Base-by-base conservation (phyloP, 2,329 filamentous ascomycete genomes). In the Clonostachys sp. region DNA sequence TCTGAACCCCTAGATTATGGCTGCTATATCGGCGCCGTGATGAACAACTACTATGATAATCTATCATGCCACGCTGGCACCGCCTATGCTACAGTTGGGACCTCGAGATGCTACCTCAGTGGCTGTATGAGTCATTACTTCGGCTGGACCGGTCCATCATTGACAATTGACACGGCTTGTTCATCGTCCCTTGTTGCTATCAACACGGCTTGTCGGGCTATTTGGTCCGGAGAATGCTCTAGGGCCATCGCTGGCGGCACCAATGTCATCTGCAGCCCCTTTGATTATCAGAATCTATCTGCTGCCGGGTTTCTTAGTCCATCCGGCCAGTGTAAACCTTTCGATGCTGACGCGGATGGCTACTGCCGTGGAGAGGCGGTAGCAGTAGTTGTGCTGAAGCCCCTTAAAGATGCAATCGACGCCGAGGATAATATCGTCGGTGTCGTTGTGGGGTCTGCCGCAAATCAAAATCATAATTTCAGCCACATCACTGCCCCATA, bases 351-450 rank as follows among this genome's bases (percentile, higher is more conserved):
- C 3, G 75, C 69, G 2, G 67, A 76, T 49, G 79, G 78, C 0
- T 82, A 80, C 50, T 76, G 70, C 12, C 63, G 77, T 3, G 77
- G 68, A 1, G 78, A 83, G 43, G 78, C 71, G 0, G 55, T 67
- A 4, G 72, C 55, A 0, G 53, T 62, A 1, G 53, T 82, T 0
- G 54, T 78, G 3, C 50, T 82, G 0, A 81, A 81, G 60, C 64
- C 55, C 5, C 57, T 80, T 0, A 60, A 64, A 2, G 60, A 67
- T 39, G 78, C 79, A 0, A 34, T 80, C 0, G 54, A 55, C 5
- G 75, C 78, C 35, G 67, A 68, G 1, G 72, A 83, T 53, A 60
- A 61, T 1, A 62, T 75, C 16, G 53, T 67, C 2, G 72, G 65
- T 6, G 59, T 71, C 5, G 68, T 78, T 30, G 50, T 62, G 0